Conservation (phyloP, 2,329 filamentous ascomycete species). For the Colletotrichum lupini region DNA sequence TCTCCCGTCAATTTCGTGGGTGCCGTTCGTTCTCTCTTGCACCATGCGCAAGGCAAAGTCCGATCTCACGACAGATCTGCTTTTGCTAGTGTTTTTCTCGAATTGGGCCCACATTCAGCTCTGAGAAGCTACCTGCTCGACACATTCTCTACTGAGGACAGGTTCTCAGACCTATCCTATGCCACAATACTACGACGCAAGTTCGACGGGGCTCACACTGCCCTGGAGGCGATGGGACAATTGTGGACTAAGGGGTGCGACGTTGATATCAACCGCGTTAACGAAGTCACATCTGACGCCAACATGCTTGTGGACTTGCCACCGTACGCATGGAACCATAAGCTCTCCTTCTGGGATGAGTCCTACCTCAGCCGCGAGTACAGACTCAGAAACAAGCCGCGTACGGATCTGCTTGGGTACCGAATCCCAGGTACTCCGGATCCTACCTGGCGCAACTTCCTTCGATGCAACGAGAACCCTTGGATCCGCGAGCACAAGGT, state of each 20-base stretch:
- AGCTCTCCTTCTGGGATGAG: conserved; percentile 30
- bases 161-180: conserved; percentile 23
- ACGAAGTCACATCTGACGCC: conserved; percentile 10
- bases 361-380: conserved; percentile 32
- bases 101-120: conserved; percentile 30
- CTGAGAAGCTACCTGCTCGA: conserved; percentile 60
- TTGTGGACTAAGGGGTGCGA: conserved; percentile 50
- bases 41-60: conserved; percentile 20
- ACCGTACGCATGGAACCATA: conserved; percentile 38
- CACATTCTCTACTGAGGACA: conserved; percentile 52
- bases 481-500: conserved; percentile 60
- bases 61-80: conserved; percentile 18
- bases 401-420: conserved; percentile 34
- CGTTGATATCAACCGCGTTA: conserved; percentile 39
- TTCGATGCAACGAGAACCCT: conserved; percentile 48
- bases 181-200: conserved; percentile 25
- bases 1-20: conserved; percentile 40
- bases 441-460: conserved; percentile 34
- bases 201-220: conserved; percentile 46
- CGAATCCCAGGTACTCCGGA: conserved; percentile 5
- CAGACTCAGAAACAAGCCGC: conserved; percentile 26
- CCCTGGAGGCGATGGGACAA: conserved; percentile 47
- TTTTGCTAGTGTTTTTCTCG: conserved; percentile 25
- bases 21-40: conserved; percentile 35
- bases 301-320: conserved; percentile 36